These are phyloP conservation scores for Metschnikowia aberdeeniae DNA, from an alignment of 805 yeast genomes.

Conservation along the genomic window DNA sequence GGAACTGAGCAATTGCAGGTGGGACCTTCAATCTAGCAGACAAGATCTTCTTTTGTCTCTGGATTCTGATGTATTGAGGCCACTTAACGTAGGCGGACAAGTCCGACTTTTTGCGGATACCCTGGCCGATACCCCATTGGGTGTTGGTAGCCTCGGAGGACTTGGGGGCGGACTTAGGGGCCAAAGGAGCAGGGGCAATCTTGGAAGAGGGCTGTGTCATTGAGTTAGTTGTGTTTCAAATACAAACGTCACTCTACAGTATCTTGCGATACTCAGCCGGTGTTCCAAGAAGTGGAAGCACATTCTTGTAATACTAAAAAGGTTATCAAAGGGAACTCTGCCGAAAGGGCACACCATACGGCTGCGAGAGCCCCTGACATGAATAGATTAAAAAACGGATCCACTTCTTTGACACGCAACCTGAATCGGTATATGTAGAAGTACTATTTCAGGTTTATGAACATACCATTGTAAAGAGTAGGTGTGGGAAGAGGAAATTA, in stretches of 20 bases:
- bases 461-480: conserved; percentile 27
- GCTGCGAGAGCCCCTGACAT: conserved; percentile 6
- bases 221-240: conserved; percentile 34
- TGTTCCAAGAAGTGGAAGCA: conserved; percentile 39
- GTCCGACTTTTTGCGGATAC: conserved; percentile 93
- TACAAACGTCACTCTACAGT: conserved; percentile 37
- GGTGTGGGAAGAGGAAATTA: not conserved
- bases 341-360: not conserved
- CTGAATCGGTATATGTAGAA: conserved; percentile 21
- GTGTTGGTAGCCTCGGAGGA: conserved; percentile 36
- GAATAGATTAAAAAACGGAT: conserved; percentile 19
- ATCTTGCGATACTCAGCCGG: conserved; percentile 41
- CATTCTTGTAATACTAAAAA: conserved; percentile 19
- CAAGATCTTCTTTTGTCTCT: conserved; percentile 98
- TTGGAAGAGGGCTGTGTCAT: conserved; percentile 54
- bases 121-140: conserved; percentile 96
- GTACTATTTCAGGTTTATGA: conserved; percentile 19
- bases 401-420: conserved; percentile 25
- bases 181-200: conserved; percentile 47
- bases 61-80: conserved; percentile 98
- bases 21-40: conserved; percentile 97
- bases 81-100: conserved; percentile 96
- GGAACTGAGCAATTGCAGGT: conserved; percentile 97
- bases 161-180: conserved; percentile 26
- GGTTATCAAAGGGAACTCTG: conserved; percentile 5